These are phyloP conservation scores for Abrus precatorius DNA, from an alignment of 306 rosid species.

Conservation along the genomic window DNA sequence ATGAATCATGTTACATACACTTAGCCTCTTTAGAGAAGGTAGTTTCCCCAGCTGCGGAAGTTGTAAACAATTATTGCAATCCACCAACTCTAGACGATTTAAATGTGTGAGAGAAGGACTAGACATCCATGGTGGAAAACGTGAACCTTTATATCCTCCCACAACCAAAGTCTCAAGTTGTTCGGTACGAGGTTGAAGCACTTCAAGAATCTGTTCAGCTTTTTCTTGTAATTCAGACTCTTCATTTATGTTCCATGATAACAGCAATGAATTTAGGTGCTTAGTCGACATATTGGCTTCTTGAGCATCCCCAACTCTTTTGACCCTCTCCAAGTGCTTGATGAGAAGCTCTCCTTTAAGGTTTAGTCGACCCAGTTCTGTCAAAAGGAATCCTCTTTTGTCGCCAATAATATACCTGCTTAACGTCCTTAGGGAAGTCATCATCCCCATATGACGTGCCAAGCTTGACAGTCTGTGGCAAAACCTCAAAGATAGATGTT, in stretches of 20 bases:
- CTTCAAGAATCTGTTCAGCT: slow-evolving; percentile 39
- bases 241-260: slow-evolving; percentile 39
- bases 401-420: slow-evolving; percentile 17
- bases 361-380: slow-evolving; percentile 33
- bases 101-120: background rate
- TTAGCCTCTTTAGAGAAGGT: background rate
- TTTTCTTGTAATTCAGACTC: slow-evolving; percentile 16
- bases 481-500: slow-evolving; percentile 1
- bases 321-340: slow-evolving; percentile 35
- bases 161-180: background rate
- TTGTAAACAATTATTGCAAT: background rate
- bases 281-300: slow-evolving; percentile 43
- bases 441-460: background rate
- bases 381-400: slow-evolving; percentile 29
- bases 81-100: background rate
- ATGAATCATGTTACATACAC: background rate
- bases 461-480: background rate
- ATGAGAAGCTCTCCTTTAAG: slow-evolving; percentile 47
- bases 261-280: background rate
- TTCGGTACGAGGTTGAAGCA: slow-evolving; percentile 39
- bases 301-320: slow-evolving; percentile 2
- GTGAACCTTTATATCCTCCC: background rate
- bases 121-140: slow-evolving; percentile 25
- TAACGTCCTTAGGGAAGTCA: slow-evolving; percentile 37
- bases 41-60: slow-evolving; percentile 1